Conservation (phyloP, 108 stramenopile species). For the Cyclotella cryptica region DNA sequence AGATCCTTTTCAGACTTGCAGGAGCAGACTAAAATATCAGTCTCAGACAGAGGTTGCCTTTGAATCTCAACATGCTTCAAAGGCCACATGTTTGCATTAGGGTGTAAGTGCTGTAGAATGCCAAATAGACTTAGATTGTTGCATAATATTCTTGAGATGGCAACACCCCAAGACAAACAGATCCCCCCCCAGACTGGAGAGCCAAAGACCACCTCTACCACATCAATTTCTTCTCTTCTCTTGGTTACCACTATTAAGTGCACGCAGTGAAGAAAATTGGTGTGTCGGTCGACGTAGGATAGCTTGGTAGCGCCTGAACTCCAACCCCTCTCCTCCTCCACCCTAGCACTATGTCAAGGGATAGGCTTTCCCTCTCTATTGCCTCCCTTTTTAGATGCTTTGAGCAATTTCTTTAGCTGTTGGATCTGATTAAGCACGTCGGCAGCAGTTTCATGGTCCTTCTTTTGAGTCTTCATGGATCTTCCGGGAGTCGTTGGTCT, state of each 20-base stretch:
- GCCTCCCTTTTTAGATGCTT: background rate
- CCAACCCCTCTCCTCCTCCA: too few species aligned
- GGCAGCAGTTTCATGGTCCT: background rate
- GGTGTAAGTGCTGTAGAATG: background rate
- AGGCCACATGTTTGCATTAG: background rate
- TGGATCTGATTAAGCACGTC: conserved; percentile 1
- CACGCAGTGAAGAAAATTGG: background rate
- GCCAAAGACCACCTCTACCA: background rate
- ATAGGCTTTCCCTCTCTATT: too few species aligned
- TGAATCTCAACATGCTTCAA: background rate
- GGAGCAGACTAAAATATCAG: background rate
- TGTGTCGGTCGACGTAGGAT: background rate
- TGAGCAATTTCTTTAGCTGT: background rate
- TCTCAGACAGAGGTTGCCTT: background rate
- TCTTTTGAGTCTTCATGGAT: background rate
- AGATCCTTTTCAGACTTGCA: too few species aligned
- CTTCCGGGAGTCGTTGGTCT: too few species aligned
- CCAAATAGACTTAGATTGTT: background rate
- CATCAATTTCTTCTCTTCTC: background rate
- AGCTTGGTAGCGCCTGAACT: too few species aligned
- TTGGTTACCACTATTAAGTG: background rate
- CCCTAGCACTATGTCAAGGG: too few species aligned
- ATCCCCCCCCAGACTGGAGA: conserved; percentile 1
- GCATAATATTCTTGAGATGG: background rate
- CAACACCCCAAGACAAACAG: background rate